Base-by-base conservation (phyloP, 306 rosid species). In the Casuarina equisetifolia region DNA sequence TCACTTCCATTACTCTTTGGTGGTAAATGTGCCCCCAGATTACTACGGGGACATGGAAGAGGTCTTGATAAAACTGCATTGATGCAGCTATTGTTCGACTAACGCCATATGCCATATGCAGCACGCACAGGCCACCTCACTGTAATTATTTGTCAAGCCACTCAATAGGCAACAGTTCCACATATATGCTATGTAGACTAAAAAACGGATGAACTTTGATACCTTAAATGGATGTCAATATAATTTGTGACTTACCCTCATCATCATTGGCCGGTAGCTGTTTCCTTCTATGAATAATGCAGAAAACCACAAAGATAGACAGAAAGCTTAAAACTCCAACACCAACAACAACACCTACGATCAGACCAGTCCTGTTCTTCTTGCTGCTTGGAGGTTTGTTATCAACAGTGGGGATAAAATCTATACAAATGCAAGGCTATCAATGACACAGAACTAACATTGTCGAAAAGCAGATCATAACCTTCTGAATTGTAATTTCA, bases 341-440 rank as follows among this genome's bases (percentile, higher is more conserved):
- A 82, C 98, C 98, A 82, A 85, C 82, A 70, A 79, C 83, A 13
- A 93, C 39, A 70, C 98, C 97, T 35, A 76, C 85, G 16, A 90
- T 85, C 38, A 90, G 82, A 74, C 88, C 90, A 0, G 89, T 82
- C 70, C 43, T 87, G 70, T 73, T 87, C 76, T 74, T 84, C 68
- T 85, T 74, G 59, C 54, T 87, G 53, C 79, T 80, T 61, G 89
- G 90, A 81, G 91, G 81, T 36, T 25, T 4, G 62, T 93, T 93
- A 76, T 88, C 74, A 59, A 89, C 92, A 2, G 51, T 48, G 57
- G 96, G 97, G 19, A 0, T 39, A 50, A 93, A 93, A 71, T 91
- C 97, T 93, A 81, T 71, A 74, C 70, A 77, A 67, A 53, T 78
- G 64, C 75, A 43, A 61, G 63, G 46, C 20, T 25, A 25, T 25